phyloP scores from a whole-genome alignment of 2,329 filamentous ascomycete genomes.

The Pseudogymnoascus sp. region DNA sequence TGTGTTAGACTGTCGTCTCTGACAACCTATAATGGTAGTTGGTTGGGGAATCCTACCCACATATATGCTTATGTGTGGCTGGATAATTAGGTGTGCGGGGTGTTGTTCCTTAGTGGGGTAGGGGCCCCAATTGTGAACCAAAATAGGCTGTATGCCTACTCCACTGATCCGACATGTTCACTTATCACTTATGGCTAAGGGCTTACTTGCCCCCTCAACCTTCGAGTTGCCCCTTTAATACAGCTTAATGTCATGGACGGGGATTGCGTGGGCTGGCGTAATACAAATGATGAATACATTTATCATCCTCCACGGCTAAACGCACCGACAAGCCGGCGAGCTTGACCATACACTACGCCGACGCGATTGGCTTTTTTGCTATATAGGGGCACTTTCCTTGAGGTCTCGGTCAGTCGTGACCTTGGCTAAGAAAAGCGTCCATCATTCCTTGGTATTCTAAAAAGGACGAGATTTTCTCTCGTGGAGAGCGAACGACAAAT shows the following conservation, averaged over 20 bases:
- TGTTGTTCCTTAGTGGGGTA: neutral
- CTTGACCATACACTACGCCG: neutral
- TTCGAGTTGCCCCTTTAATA: neutral
- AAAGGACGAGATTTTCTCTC: neutral
- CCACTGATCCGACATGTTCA: neutral
- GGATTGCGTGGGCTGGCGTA: neutral
- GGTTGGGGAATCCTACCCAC: neutral
- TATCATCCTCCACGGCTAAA: neutral
- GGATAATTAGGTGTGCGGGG: neutral
- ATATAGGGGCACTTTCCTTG: neutral
- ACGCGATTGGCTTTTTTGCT: neutral
- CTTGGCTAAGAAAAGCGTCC: neutral
- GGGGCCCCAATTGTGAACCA: neutral
- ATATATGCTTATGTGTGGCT: neutral
- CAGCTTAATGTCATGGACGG: neutral
- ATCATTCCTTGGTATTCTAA: neutral
- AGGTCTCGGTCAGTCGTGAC: neutral
- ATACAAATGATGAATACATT: neutral
- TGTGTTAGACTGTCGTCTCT: neutral
- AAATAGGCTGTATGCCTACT: neutral
- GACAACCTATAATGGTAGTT: neutral
- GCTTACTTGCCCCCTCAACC: neutral
- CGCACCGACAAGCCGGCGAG: neutral
- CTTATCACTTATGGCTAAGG: neutral
- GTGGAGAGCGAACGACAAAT: neutral